Base-by-base conservation (phyloP, 371 early-diverging fungal genomes). In the Gilbertella persicaria region DNA sequence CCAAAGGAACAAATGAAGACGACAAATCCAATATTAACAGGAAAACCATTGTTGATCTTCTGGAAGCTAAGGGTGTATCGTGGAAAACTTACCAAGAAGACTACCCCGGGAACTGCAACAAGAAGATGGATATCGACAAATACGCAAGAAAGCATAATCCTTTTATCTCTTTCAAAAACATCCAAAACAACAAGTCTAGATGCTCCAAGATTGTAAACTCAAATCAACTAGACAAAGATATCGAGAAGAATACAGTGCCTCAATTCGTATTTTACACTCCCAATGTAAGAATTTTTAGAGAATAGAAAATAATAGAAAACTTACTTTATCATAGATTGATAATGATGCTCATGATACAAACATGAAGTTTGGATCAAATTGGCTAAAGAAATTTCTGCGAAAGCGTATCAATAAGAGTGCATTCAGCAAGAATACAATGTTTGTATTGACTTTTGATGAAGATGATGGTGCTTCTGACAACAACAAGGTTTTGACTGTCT, bases 91-190 rank as follows among this genome's bases (percentile, higher is more conserved):
- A n/a, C n/a, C n/a, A n/a, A n/a, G n/a, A n/a, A n/a, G n/a, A n/a
- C n/a, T n/a, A n/a, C n/a, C n/a, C n/a, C n/a, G n/a, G 49, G 7
- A 52, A 50, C 51, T 55, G 81, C 53, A 53, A 66, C 43, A 66
- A 56, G 35, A 44, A 57, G 14, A 64, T 65, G 58, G 51, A 54
- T 6, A 66, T 55, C 33, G 60, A 45, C 2, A 38, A 45, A 10
- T 81, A 85, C 57, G 64, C 50, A 26, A 69, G 84, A 38, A 85
- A 79, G 43, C 83, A 84, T 55, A 81, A 78, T 51, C 84, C 87
- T 21, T 81, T 85, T 58, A 83, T 85, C 8, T 75, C 78, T 1
- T 80, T 80, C 54, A 70, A 59, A 33, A 73, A 67, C 26, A 80
- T 82, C 55, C 62, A 62, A 39, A 63, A 39, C n/a, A 68, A 76